Percentiles rank a stretch among this genome's conserved stretches.
Evolutionary conservation across 495 filamentous ascomycete species (phyloP).

Genomic region (Talaromyces ruber): DNA sequence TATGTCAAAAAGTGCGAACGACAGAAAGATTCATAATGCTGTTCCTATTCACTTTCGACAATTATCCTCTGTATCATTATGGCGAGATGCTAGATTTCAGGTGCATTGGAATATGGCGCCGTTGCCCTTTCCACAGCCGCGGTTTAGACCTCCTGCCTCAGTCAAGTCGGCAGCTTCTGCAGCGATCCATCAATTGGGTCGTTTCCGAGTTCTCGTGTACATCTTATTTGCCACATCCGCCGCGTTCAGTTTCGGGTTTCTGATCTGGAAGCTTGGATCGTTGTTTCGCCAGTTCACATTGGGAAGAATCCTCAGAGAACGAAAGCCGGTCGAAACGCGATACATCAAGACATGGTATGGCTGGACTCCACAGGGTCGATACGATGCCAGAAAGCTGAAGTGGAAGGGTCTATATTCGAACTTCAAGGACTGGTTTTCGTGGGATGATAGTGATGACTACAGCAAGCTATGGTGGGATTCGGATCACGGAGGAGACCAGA

Average conservation of each 20-base stretch:
- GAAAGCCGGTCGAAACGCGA: constrained; percentile 22
- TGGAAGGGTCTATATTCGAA: constrained; percentile 12
- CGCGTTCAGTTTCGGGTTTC: constrained; percentile 28
- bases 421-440: constrained; percentile 20
- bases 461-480: constrained; percentile 38
- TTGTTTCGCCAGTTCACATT: constrained; percentile 27
- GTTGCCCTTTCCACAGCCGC: neutral
- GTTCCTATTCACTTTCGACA: neutral
- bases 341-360: constrained; percentile 40
- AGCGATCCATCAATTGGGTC: constrained; percentile 14
- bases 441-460: constrained; percentile 29
- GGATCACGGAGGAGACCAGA: constrained; percentile 12
- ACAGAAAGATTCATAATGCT: neutral
- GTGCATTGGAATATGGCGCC: constrained; percentile 4
- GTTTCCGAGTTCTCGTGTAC: constrained; percentile 20
- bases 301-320: constrained; percentile 21
- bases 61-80: constrained; percentile 5
- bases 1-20: neutral
- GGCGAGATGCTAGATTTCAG: neutral
- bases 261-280: constrained; percentile 35
- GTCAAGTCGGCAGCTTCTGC: neutral
- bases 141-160: neutral
- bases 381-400: constrained; percentile 21
- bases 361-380: constrained; percentile 27
- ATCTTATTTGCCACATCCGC: constrained; percentile 30